A percentile compares a stretch with the other conserved stretches of the same genome.
These are phyloP conservation scores for Heterobasidion parviporum DNA, from an alignment of 1,284 basidiomycete species.

Conservation along the genomic window DNA sequence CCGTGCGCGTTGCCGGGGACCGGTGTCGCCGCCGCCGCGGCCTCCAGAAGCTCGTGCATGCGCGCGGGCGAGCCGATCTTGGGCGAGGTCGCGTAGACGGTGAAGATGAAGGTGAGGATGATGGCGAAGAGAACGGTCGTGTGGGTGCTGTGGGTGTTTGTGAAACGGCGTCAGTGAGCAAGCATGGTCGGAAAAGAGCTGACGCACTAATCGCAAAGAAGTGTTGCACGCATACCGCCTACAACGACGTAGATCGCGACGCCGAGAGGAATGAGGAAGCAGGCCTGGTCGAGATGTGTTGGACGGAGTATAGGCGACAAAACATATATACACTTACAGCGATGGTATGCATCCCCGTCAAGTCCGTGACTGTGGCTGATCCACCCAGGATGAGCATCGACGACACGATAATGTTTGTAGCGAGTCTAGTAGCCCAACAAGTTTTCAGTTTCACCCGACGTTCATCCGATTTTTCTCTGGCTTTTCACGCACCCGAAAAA, in stretches of 20 bases:
- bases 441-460: too few relatives aligned
- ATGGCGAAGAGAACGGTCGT: constrained; percentile 78
- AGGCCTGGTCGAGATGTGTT: constrained; percentile 31
- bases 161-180: constrained; percentile 1
- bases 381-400: constrained; percentile 56
- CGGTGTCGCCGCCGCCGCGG: constrained; percentile 32
- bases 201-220: constrained; percentile 30
- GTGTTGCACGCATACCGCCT: constrained; percentile 39
- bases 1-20: constrained; percentile 53
- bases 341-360: constrained; percentile 48
- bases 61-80: constrained; percentile 43
- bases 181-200: neutral
- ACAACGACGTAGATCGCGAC: constrained; percentile 51
- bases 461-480: neutral
- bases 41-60: constrained; percentile 45
- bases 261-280: constrained; percentile 54
- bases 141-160: constrained; percentile 45
- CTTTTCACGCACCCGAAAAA: constrained; percentile 42
- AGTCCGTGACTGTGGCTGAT: constrained; percentile 49
- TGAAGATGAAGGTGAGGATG: constrained; percentile 60
- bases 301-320: neutral
- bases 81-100: constrained; percentile 62
- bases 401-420: constrained; percentile 58
- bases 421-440: constrained; percentile 24
- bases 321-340: constrained; percentile 29